Conservation (phyloP, 768 basidiomycete species). For the Suillus subaureus region DNA sequence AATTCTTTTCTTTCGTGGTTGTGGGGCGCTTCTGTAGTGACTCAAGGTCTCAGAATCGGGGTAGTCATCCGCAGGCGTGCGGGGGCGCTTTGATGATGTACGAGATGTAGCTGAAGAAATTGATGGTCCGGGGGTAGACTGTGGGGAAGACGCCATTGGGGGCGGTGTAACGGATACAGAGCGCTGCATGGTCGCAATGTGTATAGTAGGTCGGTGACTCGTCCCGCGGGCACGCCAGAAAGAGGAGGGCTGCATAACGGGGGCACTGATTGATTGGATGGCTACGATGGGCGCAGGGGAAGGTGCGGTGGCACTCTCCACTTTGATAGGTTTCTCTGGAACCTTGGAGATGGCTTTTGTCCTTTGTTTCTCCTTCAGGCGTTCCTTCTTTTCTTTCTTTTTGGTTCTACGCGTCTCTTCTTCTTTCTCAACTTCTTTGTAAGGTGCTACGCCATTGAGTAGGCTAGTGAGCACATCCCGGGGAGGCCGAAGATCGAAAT, state of each 20-base stretch:
- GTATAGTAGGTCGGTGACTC: conserved; percentile 56
- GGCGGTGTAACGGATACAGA: conserved; percentile 78
- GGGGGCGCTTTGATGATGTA: conserved; percentile 80
- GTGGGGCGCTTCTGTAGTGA: conserved; percentile 14
- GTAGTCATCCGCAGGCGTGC: conserved; percentile 66
- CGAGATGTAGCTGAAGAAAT: conserved; percentile 72
- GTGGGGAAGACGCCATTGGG: conserved; percentile 64
- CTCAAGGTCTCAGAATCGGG: conserved; percentile 13
- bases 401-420: conserved; percentile 57
- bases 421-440: conserved; percentile 63
- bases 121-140: conserved; percentile 76
- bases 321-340: conserved; percentile 34
- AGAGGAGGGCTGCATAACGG: conserved; percentile 43
- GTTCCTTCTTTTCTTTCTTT: conserved; percentile 51
- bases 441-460: conserved; percentile 72
- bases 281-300: conserved; percentile 19
- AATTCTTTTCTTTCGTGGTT: conserved; percentile 62
- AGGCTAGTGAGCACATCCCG: conserved; percentile 81
- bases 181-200: conserved; percentile 69
- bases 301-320: conserved; percentile 22
- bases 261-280: conserved; percentile 30
- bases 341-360: conserved; percentile 37
- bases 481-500: conserved; percentile 65
- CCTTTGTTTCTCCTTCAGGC: conserved; percentile 52
- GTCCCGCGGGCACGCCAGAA: conserved; percentile 64